Conservation (phyloP, 2,329 filamentous ascomycete genomes). For the Seiridium cupressi region DNA sequence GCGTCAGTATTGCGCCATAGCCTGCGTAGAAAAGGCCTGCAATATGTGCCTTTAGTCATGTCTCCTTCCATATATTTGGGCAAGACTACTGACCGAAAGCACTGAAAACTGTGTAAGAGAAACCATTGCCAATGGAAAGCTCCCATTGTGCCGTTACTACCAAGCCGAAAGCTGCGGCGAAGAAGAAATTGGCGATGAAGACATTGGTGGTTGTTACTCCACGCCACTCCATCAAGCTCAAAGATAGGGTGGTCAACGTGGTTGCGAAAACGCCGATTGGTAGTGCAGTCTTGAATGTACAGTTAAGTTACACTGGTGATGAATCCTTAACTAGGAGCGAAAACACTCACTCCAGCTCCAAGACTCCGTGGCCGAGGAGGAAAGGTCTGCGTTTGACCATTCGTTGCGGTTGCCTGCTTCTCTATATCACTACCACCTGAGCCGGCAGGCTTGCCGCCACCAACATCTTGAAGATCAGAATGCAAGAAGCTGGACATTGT, state of each 20-base stretch:
- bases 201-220: slow-evolving; percentile 48
- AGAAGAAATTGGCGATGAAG: slow-evolving; percentile 55
- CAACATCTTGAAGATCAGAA: not conserved
- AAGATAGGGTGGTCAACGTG: slow-evolving; percentile 50
- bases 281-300: slow-evolving; percentile 36
- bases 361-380: not conserved
- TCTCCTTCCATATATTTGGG: not conserved
- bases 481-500: not conserved
- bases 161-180: slow-evolving; percentile 46
- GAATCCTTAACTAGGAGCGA: not conserved
- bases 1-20: slow-evolving; percentile 22
- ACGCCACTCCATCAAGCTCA: slow-evolving; percentile 55
- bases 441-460: not conserved
- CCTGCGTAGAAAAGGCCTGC: slow-evolving; percentile 23
- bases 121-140: slow-evolving; percentile 48
- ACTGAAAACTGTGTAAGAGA: slow-evolving; percentile 51
- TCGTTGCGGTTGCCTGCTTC: not conserved
- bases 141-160: slow-evolving; percentile 57
- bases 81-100: slow-evolving; percentile 42
- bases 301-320: not conserved
- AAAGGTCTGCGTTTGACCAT: not conserved
- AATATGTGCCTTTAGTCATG: not conserved
- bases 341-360: not conserved
- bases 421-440: not conserved
- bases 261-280: slow-evolving; percentile 53